Percentiles rank a stretch among this genome's conserved stretches.
Conservation (phyloP, 176 grass and related monocot genomes). For the Ampelocalamus luodianensis region DNA sequence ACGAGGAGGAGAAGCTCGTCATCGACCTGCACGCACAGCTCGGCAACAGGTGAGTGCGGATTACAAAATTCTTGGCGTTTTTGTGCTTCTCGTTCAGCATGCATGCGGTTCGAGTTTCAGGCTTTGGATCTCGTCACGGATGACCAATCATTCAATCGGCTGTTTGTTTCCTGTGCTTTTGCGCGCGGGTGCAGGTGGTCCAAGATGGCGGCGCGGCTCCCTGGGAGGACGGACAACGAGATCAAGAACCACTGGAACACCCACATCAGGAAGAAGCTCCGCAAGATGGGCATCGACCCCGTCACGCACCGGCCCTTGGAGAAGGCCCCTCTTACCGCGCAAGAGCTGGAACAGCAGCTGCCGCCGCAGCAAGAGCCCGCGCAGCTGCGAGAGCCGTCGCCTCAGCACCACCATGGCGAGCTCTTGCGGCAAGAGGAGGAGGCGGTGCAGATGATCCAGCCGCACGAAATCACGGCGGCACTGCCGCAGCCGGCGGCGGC, state of each 20-base stretch:
- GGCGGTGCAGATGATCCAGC: background rate
- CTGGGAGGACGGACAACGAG: constrained; percentile 93
- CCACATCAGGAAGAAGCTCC: constrained; percentile 93
- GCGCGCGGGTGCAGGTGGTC: constrained; percentile 53
- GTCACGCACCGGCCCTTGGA: constrained; percentile 59
- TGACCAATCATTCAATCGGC: background rate
- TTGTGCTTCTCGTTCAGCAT: background rate
- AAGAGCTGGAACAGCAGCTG: background rate
- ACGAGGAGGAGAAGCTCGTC: constrained; percentile 75
- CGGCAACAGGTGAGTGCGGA: constrained; percentile 67
- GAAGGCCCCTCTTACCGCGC: background rate
- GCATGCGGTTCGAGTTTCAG: background rate
- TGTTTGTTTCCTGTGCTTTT: background rate
- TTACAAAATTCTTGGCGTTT: background rate
- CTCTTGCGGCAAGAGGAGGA: background rate
- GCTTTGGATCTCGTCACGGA: background rate
- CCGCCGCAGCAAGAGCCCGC: background rate
- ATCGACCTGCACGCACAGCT: constrained; percentile 88
- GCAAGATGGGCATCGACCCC: constrained; percentile 82
- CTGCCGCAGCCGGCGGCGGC: background rate
- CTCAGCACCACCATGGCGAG: background rate
- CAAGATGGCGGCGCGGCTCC: constrained; percentile 87
- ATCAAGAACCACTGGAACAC: constrained; percentile 99
- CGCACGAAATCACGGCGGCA: background rate
- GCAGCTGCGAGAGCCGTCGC: background rate